A percentile compares a stretch with the other conserved stretches of the same genome.
Evolutionary conservation across 768 basidiomycete genomes (phyloP).

Genomic region (Termitomyces titanicus): DNA sequence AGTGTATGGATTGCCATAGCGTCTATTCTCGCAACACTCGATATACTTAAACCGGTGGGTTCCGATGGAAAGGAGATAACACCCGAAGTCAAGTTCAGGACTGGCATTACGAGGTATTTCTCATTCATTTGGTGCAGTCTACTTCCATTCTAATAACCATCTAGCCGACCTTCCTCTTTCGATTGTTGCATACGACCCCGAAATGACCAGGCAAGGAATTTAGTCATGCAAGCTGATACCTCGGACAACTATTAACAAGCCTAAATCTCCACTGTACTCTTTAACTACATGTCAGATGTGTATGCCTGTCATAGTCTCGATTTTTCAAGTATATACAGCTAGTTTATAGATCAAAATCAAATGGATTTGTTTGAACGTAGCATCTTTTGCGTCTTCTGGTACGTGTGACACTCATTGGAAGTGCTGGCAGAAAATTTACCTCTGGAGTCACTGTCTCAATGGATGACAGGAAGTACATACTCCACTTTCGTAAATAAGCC

Average conservation of each 20-base stretch:
- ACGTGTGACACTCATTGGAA: too few relatives aligned
- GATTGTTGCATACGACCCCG: not conserved
- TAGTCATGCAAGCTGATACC: not conserved
- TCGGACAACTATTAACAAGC: not conserved
- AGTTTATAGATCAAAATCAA: too few relatives aligned
- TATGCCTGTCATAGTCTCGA: not conserved
- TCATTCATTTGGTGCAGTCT: not conserved
- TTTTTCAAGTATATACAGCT: too few relatives aligned
- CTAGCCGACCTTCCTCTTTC: not conserved
- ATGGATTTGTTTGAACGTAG: too few relatives aligned
- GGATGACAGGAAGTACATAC: too few relatives aligned
- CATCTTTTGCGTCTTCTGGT: too few relatives aligned
- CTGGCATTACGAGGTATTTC: not conserved
- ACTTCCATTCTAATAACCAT: not conserved
- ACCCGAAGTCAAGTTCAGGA: not conserved
- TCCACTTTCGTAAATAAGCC: too few relatives aligned
- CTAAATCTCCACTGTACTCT: not conserved
- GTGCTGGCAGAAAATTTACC: too few relatives aligned
- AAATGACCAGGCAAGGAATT: not conserved
- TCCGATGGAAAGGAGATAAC: not conserved
- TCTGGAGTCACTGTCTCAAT: too few relatives aligned
- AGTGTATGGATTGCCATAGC: slow-evolving; percentile 26
- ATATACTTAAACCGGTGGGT: slow-evolving; percentile 18
- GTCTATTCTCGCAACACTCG: slow-evolving; percentile 22
- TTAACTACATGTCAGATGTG: not conserved